Base-by-base conservation (phyloP, 140 eudicot genomes). In the Senecio squalidus region DNA sequence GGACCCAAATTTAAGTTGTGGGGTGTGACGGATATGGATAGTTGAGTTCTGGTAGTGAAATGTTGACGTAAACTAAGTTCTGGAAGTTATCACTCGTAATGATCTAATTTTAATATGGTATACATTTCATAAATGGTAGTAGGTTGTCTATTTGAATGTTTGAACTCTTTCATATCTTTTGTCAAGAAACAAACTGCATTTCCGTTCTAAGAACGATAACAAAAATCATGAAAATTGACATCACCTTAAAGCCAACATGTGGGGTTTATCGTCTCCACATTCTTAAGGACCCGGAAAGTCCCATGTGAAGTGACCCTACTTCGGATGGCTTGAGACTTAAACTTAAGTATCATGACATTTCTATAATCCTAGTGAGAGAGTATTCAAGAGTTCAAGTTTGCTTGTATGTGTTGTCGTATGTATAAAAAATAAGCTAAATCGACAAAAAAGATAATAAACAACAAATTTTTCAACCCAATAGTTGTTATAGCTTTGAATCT, bases 221-320 rank as follows among this genome's bases (percentile, higher is more conserved):
- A 46, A 48, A 64, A 23, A 29, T n/a, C 49, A 13, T 45, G 47
- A 29, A 30, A 20, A 16, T n/a, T 34, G 53, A 69, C 39, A 51
- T 60, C 66, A 23, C 36, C 29, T 21, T 61, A 14, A 51, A 49
- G 18, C 45, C 49, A 47, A 56, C 58, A 69, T 20, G 68, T 59
- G 62, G 55, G 75, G 46, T 60, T 69, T 45, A 20, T 69, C 30
- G 14, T 69, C 62, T 60, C n/a, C n/a, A n/a, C 44, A 3, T 16
- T 50, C 49, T 26, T n/a, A 9, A 18, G 30, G 9, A 9, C 8
- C 24, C 20, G 3, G 2, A 47, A 1, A 9, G 5, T 29, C 16
- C 33, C 69, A 63, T 63, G 59, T 63, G 59, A 48, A 14, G 48
- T 63, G 47, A 31, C 6, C 33, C 26, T 64, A 64, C 59, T 33